A percentile compares a stretch with the other conserved stretches of the same genome.
These are phyloP conservation scores for Udeniomyces megalosporus DNA, from an alignment of 768 basidiomycete genomes.

Conservation along the genomic window DNA sequence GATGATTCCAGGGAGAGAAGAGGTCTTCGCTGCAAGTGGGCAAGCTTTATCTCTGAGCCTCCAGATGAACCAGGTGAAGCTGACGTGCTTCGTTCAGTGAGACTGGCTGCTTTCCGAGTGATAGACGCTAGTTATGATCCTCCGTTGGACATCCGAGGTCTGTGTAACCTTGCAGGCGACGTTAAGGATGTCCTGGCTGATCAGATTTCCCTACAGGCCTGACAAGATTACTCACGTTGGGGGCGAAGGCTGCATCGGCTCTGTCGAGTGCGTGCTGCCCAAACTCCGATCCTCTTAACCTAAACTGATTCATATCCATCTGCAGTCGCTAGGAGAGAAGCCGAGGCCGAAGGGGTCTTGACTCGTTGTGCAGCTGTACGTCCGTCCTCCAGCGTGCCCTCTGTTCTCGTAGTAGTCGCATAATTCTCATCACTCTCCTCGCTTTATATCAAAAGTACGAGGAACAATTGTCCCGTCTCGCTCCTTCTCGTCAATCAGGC, in stretches of 20 bases:
- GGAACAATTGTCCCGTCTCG: neutral
- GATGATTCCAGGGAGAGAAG: no score
- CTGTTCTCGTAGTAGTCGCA: no score
- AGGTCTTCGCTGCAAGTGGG: neutral
- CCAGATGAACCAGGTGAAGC: no score
- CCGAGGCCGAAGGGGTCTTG: neutral
- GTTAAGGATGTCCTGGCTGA: no score
- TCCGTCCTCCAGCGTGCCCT: neutral
- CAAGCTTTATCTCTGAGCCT: no score
- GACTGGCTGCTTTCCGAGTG: neutral
- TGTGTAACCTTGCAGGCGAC: no score
- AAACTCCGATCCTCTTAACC: no score
- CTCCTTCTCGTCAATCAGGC: neutral
- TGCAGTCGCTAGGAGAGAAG: neutral
- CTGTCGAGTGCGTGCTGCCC: neutral
- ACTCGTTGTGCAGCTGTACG: conserved; percentile 4
- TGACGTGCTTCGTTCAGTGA: no score
- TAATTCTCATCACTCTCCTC: no score
- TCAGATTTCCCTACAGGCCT: no score
- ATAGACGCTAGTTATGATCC: neutral
- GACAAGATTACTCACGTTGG: conserved; percentile 1
- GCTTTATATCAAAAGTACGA: conserved; percentile 3
- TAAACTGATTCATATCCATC: no score
- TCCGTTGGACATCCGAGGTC: neutral
- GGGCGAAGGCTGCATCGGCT: conserved; percentile 5